Evolutionary conservation across 306 rosid species (phyloP).

Genomic region (Erythrophleum fordii): DNA sequence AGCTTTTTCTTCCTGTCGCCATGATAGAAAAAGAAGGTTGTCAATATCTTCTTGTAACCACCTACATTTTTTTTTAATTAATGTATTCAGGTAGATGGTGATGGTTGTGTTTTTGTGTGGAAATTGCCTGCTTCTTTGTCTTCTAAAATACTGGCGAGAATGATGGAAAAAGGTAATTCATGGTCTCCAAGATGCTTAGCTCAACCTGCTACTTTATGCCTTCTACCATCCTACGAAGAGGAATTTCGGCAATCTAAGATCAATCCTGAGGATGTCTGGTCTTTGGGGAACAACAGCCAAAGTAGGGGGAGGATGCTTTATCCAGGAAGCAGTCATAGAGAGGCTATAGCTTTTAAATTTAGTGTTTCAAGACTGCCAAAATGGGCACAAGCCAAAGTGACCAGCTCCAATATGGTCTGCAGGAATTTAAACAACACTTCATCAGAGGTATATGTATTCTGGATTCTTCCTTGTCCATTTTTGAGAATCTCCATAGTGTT

Average conservation of each 20-base stretch:
- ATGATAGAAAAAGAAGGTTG: constrained; percentile 22
- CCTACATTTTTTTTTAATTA: constrained; percentile 10
- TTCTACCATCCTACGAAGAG: constrained; percentile 42
- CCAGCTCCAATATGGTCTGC: constrained; percentile 38
- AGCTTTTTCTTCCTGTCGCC: constrained; percentile 21
- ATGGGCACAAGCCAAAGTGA: constrained; percentile 74
- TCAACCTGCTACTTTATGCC: constrained; percentile 42
- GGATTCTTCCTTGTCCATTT: constrained; percentile 25
- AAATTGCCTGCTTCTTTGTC: constrained; percentile 66
- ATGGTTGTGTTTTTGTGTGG: constrained; percentile 80
- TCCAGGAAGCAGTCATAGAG: constrained; percentile 41
- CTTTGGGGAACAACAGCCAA: constrained; percentile 38
- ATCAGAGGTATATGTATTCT: constrained; percentile 55
- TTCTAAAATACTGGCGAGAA: constrained; percentile 62
- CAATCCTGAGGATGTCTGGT: constrained; percentile 34
- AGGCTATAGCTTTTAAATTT: constrained; percentile 63
- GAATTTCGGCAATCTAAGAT: constrained; percentile 41
- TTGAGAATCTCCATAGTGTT: constrained; percentile 26
- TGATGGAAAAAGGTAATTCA: constrained; percentile 48
- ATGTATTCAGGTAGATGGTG: constrained; percentile 71
- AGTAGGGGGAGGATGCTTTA: constrained; percentile 32
- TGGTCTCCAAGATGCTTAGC: constrained; percentile 52
- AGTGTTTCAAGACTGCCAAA: constrained; percentile 79
- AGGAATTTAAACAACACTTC: constrained; percentile 41
- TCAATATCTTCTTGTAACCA: constrained; percentile 29